These are phyloP conservation scores for Taiozyma onychis DNA, from an alignment of 1,139 yeast species.

Conservation along the genomic window DNA sequence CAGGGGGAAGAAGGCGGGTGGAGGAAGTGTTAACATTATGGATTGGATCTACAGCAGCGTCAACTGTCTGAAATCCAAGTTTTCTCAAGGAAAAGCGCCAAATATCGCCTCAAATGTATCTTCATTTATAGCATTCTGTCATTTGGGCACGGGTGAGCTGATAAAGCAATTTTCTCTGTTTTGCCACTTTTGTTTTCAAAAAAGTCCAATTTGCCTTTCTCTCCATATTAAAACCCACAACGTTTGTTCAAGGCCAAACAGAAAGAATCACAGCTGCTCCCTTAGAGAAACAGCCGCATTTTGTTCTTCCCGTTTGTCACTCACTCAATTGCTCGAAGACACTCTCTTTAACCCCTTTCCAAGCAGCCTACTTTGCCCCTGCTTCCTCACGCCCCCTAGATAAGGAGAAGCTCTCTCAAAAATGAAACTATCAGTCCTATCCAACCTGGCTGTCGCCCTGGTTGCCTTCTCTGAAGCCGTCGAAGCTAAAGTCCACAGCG, in stretches of 20 bases:
- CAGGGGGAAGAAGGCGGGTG: too few relatives aligned
- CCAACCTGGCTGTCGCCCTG: slow-evolving; percentile 61
- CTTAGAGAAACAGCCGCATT: neutral
- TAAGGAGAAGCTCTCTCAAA: neutral
- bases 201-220: neutral
- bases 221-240: neutral
- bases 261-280: neutral
- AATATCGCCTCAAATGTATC: neutral
- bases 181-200: neutral
- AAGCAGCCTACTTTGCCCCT: neutral
- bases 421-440: slow-evolving; percentile 55
- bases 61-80: too few relatives aligned
- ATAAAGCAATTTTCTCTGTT: neutral
- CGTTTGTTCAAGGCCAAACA: neutral
- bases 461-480: slow-evolving; percentile 47
- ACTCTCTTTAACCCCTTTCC: neutral
- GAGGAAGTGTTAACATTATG: too few relatives aligned
- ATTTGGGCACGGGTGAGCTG: neutral
- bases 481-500: slow-evolving; percentile 59
- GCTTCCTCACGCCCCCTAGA: neutral
- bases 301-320: neutral
- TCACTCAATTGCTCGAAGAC: neutral
- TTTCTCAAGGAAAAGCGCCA: neutral
- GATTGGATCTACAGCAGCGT: too few relatives aligned
- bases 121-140: neutral